Evolutionary conservation across 2,329 filamentous ascomycete genomes (phyloP), one percentile per base, ranked within the genome.

Genomic region (Immersiporthe knoxdaviesiana): DNA sequence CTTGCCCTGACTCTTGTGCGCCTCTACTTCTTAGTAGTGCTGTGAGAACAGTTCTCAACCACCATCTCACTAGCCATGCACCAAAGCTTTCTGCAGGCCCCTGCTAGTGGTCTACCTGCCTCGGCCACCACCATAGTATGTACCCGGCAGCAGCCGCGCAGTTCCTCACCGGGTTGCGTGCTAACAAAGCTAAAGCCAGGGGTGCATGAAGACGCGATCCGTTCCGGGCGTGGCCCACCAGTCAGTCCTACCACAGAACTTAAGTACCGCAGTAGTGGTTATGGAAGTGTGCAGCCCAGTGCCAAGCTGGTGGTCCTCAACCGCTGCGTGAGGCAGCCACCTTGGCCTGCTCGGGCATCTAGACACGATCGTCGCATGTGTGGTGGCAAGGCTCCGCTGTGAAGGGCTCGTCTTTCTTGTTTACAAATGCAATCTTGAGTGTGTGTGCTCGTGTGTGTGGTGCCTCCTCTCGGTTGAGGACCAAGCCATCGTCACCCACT

Each of bases 111-210:
- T 56, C 24, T 54, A 54, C 50, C 10, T 27, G 16, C n/a, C n/a
- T 14, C 6, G 7, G 18, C 21, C 44, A 47, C 44, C 18, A 47
- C 44, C 7, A 21, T n/a, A 47, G 44, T 47, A 47, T 11, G 44
- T 10, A 7, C 44, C 1, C 21, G 7, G 44, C 44, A 47, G 44
- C 44, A 4, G 11, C 44, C 44, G 8, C 44, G 21, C 18, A n/a
- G 18, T 4, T n/a, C 21, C 6, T 47, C 18, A 8, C 8, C 21
- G 1, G n/a, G 52, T 56, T 24, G 1, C 6, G 44, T 39, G 14
- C 54, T 59, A 60, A 59, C 64, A 37, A n/a, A 60, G 56, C 65
- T 66, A 61, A 50, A 30, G 39, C 44, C 56, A 61, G 65, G 65
- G 65, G 65, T 47, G 54, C 65, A 52, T 47, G 18, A 61, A 21